Evolutionary conservation across 768 basidiomycete species (phyloP).

Genomic region (Mycena crocata): DNA sequence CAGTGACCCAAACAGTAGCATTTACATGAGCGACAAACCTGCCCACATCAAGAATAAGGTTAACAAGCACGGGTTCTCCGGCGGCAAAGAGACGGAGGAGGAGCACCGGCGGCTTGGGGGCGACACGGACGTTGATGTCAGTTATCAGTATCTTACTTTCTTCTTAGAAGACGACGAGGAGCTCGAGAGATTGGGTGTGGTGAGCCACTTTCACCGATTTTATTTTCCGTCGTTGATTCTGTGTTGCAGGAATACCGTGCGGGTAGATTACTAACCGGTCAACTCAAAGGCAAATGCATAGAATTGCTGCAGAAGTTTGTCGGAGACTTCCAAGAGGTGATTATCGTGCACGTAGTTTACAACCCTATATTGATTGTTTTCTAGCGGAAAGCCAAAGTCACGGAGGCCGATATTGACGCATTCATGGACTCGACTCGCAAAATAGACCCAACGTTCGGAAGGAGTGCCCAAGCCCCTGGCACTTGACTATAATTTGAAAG

Average conservation of each 20-base stretch:
- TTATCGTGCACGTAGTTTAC: slow-evolving; percentile 5
- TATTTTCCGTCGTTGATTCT: background rate
- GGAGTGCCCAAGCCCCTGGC: slow-evolving; percentile 38
- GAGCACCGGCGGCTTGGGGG: slow-evolving; percentile 91
- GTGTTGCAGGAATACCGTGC: slow-evolving; percentile 86
- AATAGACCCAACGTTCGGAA: slow-evolving; percentile 71
- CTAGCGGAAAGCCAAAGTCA: slow-evolving; percentile 83
- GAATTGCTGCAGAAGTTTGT: slow-evolving; percentile 85
- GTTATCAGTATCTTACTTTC: slow-evolving; percentile 95
- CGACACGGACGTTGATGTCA: slow-evolving; percentile 93
- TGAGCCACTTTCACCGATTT: slow-evolving; percentile 46
- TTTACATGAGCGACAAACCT: slow-evolving; percentile 95
- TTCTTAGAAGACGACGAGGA: slow-evolving; percentile 97
- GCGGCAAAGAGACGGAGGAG: slow-evolving; percentile 95
- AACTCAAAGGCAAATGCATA: slow-evolving; percentile 92
- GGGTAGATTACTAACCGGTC: slow-evolving; percentile 87
- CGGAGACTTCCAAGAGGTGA: slow-evolving; percentile 82
- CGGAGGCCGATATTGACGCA: slow-evolving; percentile 75
- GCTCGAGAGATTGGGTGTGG: slow-evolving; percentile 79
- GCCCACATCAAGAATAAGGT: slow-evolving; percentile 98
- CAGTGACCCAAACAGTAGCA: slow-evolving; percentile 90
- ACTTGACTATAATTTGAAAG: background rate
- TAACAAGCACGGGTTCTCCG: slow-evolving; percentile 95
- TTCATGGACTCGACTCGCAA: slow-evolving; percentile 88
- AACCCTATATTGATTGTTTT: slow-evolving; percentile 18